Conservation (phyloP, 1,284 basidiomycete genomes). For the Malassezia sp. region DNA sequence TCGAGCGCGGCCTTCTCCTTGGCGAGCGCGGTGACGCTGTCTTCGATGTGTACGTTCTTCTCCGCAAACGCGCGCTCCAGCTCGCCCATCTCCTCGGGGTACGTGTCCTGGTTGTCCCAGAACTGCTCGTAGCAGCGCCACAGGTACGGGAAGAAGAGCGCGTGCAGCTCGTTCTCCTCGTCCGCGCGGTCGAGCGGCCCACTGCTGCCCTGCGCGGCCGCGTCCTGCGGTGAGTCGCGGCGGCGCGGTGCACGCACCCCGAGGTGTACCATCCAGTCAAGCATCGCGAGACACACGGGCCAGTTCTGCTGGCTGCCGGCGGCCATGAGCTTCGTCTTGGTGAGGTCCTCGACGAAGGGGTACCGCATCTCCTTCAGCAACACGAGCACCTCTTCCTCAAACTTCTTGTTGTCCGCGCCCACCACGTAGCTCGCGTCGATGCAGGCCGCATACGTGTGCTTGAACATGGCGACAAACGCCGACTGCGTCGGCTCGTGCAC, state of each 20-base stretch:
- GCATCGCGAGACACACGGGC: constrained; percentile 41
- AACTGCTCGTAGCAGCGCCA: constrained; percentile 45
- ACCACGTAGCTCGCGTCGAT: constrained; percentile 37
- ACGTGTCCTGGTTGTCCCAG: constrained; percentile 44
- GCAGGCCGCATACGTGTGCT: constrained; percentile 35
- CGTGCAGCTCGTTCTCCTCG: constrained; percentile 34
- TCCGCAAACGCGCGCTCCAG: constrained; percentile 32
- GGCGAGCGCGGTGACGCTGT: constrained; percentile 22
- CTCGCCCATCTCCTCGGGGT: constrained; percentile 37
- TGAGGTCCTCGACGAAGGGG: constrained; percentile 39
- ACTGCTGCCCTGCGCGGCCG: constrained; percentile 20
- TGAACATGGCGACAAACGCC: constrained; percentile 40
- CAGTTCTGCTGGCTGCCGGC: constrained; percentile 43
- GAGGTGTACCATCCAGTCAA: constrained; percentile 43
- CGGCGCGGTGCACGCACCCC: too few species aligned
- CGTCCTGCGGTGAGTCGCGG: too few species aligned
- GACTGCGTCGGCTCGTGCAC: constrained; percentile 43
- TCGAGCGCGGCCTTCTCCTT: constrained; percentile 26
- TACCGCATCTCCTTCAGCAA: constrained; percentile 43
- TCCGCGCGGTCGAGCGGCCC: constrained; percentile 29
- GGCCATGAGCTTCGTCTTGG: constrained; percentile 42
- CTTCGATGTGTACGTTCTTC: constrained; percentile 14
- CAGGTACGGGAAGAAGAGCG: constrained; percentile 40
- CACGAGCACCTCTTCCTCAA: constrained; percentile 39
- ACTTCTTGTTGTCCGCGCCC: constrained; percentile 36